phyloP scores from a whole-genome alignment of 192 early-diverging fungal genomes.

The Diversispora eburnea region DNA sequence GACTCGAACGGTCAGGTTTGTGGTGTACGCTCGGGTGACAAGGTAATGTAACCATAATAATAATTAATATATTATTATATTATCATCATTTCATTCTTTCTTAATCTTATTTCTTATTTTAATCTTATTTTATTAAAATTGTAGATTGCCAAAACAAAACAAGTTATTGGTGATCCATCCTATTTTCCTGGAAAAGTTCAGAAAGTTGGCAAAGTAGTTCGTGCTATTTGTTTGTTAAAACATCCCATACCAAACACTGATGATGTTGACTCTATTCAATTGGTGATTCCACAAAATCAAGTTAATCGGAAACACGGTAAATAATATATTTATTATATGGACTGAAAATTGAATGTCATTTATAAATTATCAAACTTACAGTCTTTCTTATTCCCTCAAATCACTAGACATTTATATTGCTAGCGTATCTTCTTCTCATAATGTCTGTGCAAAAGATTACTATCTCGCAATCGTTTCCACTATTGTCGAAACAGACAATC shows the following conservation, averaged over 20 bases:
- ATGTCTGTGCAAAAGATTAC: conserved; percentile 84
- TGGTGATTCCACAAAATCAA: conserved; percentile 98
- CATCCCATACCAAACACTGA: conserved; percentile 88
- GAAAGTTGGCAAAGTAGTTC: conserved; percentile 82
- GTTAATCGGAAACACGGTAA: conserved; percentile 73
- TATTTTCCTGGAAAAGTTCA: conserved; percentile 83
- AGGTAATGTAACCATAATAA: conserved; percentile 41
- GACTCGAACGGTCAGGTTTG: conserved; percentile 77
- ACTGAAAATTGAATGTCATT: not conserved
- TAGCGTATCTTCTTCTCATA: conserved; percentile 82
- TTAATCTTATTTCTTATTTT: not conserved
- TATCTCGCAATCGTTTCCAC: conserved; percentile 97
- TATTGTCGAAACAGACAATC: conserved; percentile 86
- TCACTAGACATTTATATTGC: conserved; percentile 89
- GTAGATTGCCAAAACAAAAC: conserved; percentile 71
- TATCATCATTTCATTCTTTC: not conserved
- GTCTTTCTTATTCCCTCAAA: not conserved
- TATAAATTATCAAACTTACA: not conserved
- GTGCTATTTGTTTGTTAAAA: conserved; percentile 92
- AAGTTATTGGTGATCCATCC: conserved; percentile 95
- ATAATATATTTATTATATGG: not conserved
- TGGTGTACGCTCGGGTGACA: conserved; percentile 87
- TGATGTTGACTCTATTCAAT: conserved; percentile 84
- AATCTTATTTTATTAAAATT: not conserved
- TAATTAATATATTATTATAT: too few relatives aligned